Percentiles rank a stretch among this genome's conserved stretches.
Conservation (phyloP, 1,284 basidiomycete genomes). For the Ceratobasidium sp. region DNA sequence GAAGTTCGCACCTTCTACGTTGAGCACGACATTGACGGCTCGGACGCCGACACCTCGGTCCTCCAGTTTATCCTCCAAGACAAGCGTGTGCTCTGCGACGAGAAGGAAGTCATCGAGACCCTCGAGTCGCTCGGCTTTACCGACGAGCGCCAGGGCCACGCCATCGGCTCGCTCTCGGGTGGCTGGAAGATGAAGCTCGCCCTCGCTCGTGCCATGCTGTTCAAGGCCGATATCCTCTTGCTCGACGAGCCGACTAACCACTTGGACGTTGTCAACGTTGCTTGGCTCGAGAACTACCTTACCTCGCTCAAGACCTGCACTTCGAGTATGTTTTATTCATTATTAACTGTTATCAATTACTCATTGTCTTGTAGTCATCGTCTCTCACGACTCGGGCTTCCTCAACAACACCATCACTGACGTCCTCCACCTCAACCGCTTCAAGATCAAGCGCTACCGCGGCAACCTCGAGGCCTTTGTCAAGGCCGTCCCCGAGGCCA, state of each 20-base stretch:
- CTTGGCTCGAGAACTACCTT: conserved; percentile 97
- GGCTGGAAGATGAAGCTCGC: conserved; percentile 99
- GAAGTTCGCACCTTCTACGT: conserved; percentile 99
- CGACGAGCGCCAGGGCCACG: conserved; percentile 84
- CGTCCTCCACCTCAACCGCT: conserved; percentile 98
- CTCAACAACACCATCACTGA: conserved; percentile 99
- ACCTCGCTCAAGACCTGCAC: conserved; percentile 90
- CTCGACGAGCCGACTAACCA: conserved; percentile 99
- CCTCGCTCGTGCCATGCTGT: conserved; percentile 97
- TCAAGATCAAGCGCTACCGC: conserved; percentile 97
- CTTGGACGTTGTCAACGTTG: conserved; percentile 95
- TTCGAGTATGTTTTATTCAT: conserved; percentile 73
- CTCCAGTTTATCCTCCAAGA: conserved; percentile 90
- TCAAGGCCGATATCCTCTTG: conserved; percentile 97
- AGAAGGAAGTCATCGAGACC: conserved; percentile 82
- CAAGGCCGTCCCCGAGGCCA: conserved; percentile 95
- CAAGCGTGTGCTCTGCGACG: conserved; percentile 81
- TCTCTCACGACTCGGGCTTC: conserved; percentile 99
- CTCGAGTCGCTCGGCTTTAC: conserved; percentile 93
- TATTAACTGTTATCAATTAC: conserved; percentile 46
- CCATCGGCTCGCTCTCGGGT: conserved; percentile 95
- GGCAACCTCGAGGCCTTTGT: conserved; percentile 98
- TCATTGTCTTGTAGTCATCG: conserved; percentile 73
- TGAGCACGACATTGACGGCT: conserved; percentile 98
- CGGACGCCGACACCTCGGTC: conserved; percentile 91